Conservation (phyloP, 164 flowering plant species). For the Nymphaea thermarum region DNA sequence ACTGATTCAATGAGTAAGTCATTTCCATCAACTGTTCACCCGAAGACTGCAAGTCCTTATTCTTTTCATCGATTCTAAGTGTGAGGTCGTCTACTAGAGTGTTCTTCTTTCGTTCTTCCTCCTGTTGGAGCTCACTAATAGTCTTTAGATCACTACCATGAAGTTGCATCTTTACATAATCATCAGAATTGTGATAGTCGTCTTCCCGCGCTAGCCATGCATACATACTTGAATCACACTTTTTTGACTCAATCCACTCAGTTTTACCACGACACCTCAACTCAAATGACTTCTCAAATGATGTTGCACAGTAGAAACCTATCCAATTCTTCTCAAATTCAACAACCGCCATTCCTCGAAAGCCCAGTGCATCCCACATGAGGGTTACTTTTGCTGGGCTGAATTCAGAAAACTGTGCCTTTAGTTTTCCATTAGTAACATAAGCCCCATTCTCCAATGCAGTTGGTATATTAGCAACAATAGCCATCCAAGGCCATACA, state of each 20-base stretch:
- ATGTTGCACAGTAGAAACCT: slow-evolving; percentile 9
- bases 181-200: slow-evolving; percentile 32
- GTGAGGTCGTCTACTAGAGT: slow-evolving; percentile 55
- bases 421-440: slow-evolving; percentile 5
- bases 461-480: slow-evolving; percentile 9
- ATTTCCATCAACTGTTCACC: neutral
- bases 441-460: slow-evolving; percentile 4
- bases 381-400: slow-evolving; percentile 7
- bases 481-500: slow-evolving; percentile 13
- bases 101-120: slow-evolving; percentile 56
- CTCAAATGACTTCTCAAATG: slow-evolving; percentile 7
- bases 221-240: slow-evolving; percentile 34
- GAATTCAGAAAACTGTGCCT: slow-evolving; percentile 4
- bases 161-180: slow-evolving; percentile 55
- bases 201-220: slow-evolving; percentile 96
- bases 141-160: slow-evolving; percentile 65
- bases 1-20: neutral
- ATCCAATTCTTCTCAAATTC: slow-evolving; percentile 10
- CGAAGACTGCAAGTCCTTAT: slow-evolving; percentile 20
- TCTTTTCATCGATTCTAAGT: slow-evolving; percentile 55
- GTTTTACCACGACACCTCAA: slow-evolving; percentile 33
- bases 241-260: slow-evolving; percentile 36
- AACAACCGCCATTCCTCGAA: slow-evolving; percentile 8
- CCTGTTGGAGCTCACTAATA: slow-evolving; percentile 49
- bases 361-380: slow-evolving; percentile 8